Evolutionary conservation across 176 grass and related monocot species (phyloP).

Genomic region (Secale cereale): DNA sequence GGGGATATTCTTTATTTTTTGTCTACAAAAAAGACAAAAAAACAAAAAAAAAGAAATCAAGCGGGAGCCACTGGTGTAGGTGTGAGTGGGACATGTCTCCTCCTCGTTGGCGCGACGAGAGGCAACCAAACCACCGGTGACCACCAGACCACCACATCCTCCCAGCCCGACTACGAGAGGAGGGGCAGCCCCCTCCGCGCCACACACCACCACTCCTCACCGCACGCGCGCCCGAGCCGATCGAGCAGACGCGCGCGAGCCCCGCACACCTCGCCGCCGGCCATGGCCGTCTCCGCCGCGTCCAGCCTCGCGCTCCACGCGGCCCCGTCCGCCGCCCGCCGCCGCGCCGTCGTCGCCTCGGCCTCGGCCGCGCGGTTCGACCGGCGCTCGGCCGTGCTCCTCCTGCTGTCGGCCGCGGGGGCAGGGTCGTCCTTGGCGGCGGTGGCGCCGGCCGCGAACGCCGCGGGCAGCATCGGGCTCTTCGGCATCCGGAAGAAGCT

Average conservation of each 20-base stretch:
- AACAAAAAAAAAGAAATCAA: neutral
- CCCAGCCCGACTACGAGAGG: neutral
- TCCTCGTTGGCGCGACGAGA: conserved; percentile 13
- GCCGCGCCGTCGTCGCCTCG: conserved; percentile 4
- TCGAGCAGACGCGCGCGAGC: conserved; percentile 4
- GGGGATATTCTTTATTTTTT: neutral
- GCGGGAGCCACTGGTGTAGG: neutral
- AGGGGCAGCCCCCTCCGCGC: conserved; percentile 20
- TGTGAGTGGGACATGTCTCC: neutral
- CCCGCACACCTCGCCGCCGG: neutral
- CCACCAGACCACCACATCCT: conserved; percentile 31
- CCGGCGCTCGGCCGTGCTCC: conserved; percentile 53
- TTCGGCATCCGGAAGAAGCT: conserved; percentile 88
- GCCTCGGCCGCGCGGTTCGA: conserved; percentile 25
- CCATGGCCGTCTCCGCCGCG: conserved; percentile 55
- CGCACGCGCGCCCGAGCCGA: neutral
- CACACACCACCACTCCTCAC: conserved; percentile 2
- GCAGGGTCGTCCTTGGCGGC: neutral
- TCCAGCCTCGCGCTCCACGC: conserved; percentile 34
- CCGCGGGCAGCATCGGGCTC: conserved; percentile 56
- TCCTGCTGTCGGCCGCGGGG: conserved; percentile 47
- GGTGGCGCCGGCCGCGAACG: conserved; percentile 22
- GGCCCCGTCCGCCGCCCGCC: neutral
- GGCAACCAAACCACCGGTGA: neutral
- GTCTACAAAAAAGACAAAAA: neutral